Evolutionary conservation across 1,139 yeast species (phyloP).

Genomic region (Scheffersomyces quercinus): DNA sequence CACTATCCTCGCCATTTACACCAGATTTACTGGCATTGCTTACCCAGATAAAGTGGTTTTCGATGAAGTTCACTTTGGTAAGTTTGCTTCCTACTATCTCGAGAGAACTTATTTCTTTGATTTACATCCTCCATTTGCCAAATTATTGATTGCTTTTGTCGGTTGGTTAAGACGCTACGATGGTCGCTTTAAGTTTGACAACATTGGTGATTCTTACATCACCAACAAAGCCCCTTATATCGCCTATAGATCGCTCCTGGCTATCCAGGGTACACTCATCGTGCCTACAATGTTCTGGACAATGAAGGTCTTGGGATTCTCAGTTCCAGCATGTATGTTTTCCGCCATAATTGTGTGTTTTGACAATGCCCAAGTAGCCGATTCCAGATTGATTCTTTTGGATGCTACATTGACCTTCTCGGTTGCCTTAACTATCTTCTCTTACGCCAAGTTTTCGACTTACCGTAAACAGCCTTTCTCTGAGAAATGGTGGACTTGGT

Average conservation of each 20-base stretch:
- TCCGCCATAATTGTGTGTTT: slow-evolving; percentile 82
- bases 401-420: slow-evolving; percentile 87
- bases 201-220: slow-evolving; percentile 82
- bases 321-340: slow-evolving; percentile 74
- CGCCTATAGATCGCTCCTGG: slow-evolving; percentile 81
- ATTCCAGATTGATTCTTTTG: slow-evolving; percentile 83
- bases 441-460: slow-evolving; percentile 79
- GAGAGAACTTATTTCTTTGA: slow-evolving; percentile 89
- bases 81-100: slow-evolving; percentile 86
- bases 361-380: slow-evolving; percentile 89
- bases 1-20: slow-evolving; percentile 64
- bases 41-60: slow-evolving; percentile 88
- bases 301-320: slow-evolving; percentile 79
- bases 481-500: slow-evolving; percentile 84
- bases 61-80: slow-evolving; percentile 98
- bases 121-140: slow-evolving; percentile 97
- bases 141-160: slow-evolving; percentile 83
- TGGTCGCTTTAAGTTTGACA: slow-evolving; percentile 88
- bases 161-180: slow-evolving; percentile 89
- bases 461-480: slow-evolving; percentile 68
- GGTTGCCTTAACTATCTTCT: slow-evolving; percentile 75
- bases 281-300: slow-evolving; percentile 83
- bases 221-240: slow-evolving; percentile 82
- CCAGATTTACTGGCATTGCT: slow-evolving; percentile 71
- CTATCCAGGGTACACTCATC: slow-evolving; percentile 77